These are phyloP conservation scores for Penicillium nucicola DNA, from an alignment of 495 filamentous ascomycete species.

Conservation along the genomic window DNA sequence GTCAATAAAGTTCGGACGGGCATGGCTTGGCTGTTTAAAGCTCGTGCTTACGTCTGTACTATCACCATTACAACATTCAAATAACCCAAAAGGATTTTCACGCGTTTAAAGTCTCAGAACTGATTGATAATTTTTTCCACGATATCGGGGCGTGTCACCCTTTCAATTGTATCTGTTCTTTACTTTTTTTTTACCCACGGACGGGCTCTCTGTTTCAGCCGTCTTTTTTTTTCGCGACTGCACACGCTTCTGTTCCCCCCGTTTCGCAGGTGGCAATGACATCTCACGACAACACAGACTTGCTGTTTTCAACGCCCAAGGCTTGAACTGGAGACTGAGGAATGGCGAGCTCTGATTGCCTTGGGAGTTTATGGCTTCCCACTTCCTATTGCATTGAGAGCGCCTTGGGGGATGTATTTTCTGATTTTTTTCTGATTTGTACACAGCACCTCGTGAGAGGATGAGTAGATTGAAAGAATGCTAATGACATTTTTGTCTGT, in stretches of 20 bases:
- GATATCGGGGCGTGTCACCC: constrained; percentile 30
- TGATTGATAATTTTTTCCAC: constrained; percentile 43
- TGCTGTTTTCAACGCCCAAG: not conserved
- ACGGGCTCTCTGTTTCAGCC: constrained; percentile 13
- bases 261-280: constrained; percentile 25
- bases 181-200: constrained; percentile 9
- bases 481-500: constrained; percentile 19
- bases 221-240: constrained; percentile 21
- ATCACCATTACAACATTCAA: constrained; percentile 31
- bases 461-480: constrained; percentile 21
- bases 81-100: constrained; percentile 40
- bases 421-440: constrained; percentile 26
- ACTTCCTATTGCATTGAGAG: constrained; percentile 37
- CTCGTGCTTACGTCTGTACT: constrained; percentile 39
- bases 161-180: constrained; percentile 31
- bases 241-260: constrained; percentile 20
- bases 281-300: not conserved
- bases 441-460: constrained; percentile 24
- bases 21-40: constrained; percentile 18
- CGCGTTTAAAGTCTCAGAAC: constrained; percentile 38
- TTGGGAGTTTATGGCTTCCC: constrained; percentile 4
- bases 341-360: not conserved
- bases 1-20: constrained; percentile 34
- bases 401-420: constrained; percentile 25
- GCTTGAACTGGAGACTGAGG: not conserved